Evolutionary conservation across 176 grass and related monocot species (phyloP).

Genomic region (Cocos nucifera): DNA sequence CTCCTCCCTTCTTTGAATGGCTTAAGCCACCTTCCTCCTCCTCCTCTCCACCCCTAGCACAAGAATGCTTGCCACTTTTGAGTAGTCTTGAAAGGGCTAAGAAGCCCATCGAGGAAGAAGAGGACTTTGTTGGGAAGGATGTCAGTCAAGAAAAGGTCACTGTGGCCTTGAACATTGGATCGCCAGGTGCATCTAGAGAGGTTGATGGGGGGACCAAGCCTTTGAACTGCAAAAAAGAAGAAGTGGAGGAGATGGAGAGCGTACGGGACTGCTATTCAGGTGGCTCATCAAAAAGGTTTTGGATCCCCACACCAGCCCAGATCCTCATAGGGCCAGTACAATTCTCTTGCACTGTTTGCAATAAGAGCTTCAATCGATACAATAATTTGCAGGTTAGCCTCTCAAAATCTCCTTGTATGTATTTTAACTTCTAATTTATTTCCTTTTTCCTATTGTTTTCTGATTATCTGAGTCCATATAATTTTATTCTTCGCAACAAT

Average conservation of each 20-base stretch:
- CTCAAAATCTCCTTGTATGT: no score
- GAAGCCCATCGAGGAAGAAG: constrained; percentile 30
- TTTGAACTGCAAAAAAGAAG: constrained; percentile 10
- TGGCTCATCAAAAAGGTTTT: constrained; percentile 26
- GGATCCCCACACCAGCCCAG: constrained; percentile 79
- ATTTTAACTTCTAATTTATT: no score
- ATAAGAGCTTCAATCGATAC: constrained; percentile 88
- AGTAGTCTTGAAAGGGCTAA: constrained; percentile 40
- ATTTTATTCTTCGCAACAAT: no score
- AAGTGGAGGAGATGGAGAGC: constrained; percentile 5
- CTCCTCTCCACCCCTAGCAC: not conserved
- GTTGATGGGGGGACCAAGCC: not conserved
- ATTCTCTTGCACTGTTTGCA: constrained; percentile 81
- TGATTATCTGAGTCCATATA: no score
- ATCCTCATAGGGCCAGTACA: constrained; percentile 80
- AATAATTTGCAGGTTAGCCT: constrained; percentile 86
- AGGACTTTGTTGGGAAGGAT: not conserved
- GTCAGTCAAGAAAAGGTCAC: not conserved
- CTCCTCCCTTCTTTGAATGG: no score
- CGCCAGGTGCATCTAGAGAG: constrained; percentile 30
- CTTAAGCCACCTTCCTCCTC: not conserved
- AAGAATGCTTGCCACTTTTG: constrained; percentile 57
- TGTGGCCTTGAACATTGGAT: constrained; percentile 62
- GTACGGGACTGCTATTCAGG: constrained; percentile 5
- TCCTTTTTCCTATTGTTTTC: no score